Evolutionary conservation across 176 grass and related monocot species (phyloP).

Genomic region (Thinopyrum elongatum): DNA sequence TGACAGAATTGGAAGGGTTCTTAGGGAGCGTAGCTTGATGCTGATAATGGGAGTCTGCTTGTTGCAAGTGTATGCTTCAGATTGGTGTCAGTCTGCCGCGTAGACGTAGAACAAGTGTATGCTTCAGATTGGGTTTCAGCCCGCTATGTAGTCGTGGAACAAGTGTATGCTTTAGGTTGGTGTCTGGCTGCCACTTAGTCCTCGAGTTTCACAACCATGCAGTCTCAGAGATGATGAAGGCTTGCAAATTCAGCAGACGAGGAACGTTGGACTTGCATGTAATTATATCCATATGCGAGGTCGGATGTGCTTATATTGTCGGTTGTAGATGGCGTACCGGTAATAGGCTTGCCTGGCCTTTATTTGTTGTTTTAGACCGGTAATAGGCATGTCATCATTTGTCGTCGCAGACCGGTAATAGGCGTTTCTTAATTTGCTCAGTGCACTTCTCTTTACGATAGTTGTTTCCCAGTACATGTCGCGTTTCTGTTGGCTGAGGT

Average conservation of each 20-base stretch:
- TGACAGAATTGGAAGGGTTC: neutral
- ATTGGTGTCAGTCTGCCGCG: neutral
- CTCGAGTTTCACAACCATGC: neutral
- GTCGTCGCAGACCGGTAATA: neutral
- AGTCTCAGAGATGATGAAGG: neutral
- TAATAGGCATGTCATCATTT: constrained; percentile 18
- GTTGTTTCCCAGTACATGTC: constrained; percentile 10
- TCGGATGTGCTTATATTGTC: neutral
- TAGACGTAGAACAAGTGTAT: neutral
- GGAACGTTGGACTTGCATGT: neutral
- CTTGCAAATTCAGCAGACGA: neutral
- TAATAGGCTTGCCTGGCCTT: constrained; percentile 18
- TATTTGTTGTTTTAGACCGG: neutral
- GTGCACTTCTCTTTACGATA: neutral
- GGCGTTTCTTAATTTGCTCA: constrained; percentile 2
- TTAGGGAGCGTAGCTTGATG: neutral
- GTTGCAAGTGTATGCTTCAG: neutral
- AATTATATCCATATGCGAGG: neutral
- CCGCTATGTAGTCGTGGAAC: neutral
- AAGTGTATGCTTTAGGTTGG: neutral
- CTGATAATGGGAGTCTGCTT: too few relatives aligned
- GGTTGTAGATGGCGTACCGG: neutral
- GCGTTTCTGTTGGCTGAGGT: neutral
- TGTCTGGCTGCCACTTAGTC: neutral
- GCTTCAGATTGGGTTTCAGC: neutral